Base-by-base conservation (phyloP, 2,329 filamentous ascomycete genomes). In the Ceratocystis variospora region DNA sequence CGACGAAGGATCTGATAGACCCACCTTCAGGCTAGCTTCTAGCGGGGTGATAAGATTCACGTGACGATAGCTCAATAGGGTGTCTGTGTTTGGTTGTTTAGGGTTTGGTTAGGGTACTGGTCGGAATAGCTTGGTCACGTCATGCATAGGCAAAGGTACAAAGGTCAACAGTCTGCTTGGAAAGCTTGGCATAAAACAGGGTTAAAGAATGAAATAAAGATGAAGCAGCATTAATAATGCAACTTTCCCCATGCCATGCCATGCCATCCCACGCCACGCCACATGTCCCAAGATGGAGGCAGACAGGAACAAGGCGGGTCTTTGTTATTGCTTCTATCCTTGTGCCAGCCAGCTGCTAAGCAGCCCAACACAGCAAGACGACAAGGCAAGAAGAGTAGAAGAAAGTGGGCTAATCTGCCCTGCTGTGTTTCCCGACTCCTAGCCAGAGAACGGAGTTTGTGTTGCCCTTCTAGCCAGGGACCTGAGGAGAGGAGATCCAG, bases 1-100 rank as follows among this genome's bases (percentile, higher is more conserved):
- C 63, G 63, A 67, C 64, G 62, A 61, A 57, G 53, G 53, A 57
- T 57, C 31, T 17, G 37, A 57, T 15, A 25, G 53, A 50, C 62
- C 63, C 66, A 65, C 66, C 63, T 68, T 46, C 63, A 28, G 22
- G 61, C 64, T 62, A 48, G 25, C 41, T 64, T 44, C 66, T 67
- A 53, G 63, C 57, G 63, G 63, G 61, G 61, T 62, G 67, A 68
- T 68, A 68, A 68, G 50, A 25, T 22, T 66, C 67, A 68, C 67
- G 67, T 68, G 67, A 37, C 5, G 67, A 68, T 68, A 66, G 1
- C 37, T 4, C 37, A 41, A 41, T 12, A 1, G 4, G 37, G 37
- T 10, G 37, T 3, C 19, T 0, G 1, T 17, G 12, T 5, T 3
- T 10, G 2, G 8, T 15, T 46, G 44, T 10, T 50, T 50, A 50